Evolutionary conservation across 2,329 filamentous ascomycete species (phyloP).

Genomic region (Hymenoscyphus albidus): DNA sequence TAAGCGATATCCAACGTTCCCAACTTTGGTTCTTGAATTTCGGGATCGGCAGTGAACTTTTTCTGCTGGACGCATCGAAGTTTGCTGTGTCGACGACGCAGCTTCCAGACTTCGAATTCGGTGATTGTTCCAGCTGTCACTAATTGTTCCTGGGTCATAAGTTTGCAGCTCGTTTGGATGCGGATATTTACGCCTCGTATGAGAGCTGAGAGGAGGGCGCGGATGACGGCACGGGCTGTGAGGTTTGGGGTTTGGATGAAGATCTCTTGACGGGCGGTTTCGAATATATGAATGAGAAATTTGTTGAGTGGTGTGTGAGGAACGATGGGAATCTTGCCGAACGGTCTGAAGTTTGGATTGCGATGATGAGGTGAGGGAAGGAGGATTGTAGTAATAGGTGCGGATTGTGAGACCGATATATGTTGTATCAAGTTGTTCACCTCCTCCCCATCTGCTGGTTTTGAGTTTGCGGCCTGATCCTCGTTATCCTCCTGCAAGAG

Average conservation of each 20-base stretch:
- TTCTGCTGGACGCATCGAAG: slow-evolving; percentile 17
- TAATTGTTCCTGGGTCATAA: slow-evolving; percentile 80
- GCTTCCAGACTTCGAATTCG: slow-evolving; percentile 54
- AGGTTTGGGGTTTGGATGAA: slow-evolving; percentile 76
- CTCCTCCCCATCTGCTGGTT: not conserved
- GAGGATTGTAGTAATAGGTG: slow-evolving; percentile 53
- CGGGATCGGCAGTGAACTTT: not conserved
- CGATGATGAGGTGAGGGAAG: slow-evolving; percentile 65
- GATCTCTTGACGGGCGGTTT: slow-evolving; percentile 68
- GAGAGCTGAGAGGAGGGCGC: slow-evolving; percentile 58
- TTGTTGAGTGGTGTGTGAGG: slow-evolving; percentile 53
- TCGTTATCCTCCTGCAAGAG: slow-evolving; percentile 7
- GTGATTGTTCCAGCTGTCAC: slow-evolving; percentile 75
- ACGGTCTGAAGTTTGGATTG: slow-evolving; percentile 19
- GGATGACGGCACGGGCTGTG: slow-evolving; percentile 62
- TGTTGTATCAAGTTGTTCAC: not conserved
- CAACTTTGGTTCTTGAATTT: not conserved
- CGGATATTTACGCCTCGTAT: slow-evolving; percentile 63
- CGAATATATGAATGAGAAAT: slow-evolving; percentile 51
- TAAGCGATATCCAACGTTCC: not conserved
- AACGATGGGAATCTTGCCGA: slow-evolving; percentile 8
- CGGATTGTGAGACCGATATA: slow-evolving; percentile 11
- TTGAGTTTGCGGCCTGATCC: not conserved
- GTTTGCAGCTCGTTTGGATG: slow-evolving; percentile 61
- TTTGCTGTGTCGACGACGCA: slow-evolving; percentile 53